Conservation (phyloP, 495 filamentous ascomycete species). For the Xylaria longipes region DNA sequence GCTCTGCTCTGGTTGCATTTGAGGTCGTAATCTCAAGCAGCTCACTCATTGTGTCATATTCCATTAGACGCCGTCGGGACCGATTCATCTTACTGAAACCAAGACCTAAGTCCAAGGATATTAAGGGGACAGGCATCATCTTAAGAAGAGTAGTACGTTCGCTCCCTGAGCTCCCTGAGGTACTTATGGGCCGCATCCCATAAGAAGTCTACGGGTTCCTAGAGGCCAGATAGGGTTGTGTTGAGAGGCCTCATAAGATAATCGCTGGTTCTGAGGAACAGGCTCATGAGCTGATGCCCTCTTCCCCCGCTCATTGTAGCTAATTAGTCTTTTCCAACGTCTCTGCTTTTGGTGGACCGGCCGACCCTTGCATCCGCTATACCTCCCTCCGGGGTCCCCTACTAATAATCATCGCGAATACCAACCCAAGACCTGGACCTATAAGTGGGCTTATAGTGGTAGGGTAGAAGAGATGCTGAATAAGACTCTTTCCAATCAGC, state of each 20-base stretch:
- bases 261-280: neutral
- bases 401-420: neutral
- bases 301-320: neutral
- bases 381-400: neutral
- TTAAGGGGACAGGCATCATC: neutral
- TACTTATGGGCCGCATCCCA: neutral
- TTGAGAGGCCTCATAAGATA: neutral
- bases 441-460: neutral
- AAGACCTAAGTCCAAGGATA: neutral
- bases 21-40: neutral
- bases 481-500: constrained; percentile 1
- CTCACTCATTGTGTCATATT: neutral
- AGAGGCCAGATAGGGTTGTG: neutral
- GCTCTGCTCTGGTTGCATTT: neutral
- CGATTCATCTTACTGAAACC: constrained; percentile 10
- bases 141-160: neutral
- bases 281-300: neutral
- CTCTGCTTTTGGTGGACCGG: neutral
- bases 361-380: constrained; percentile 9
- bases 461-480: neutral
- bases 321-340: constrained; percentile 1
- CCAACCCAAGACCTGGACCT: neutral
- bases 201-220: neutral
- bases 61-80: neutral
- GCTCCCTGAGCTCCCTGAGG: neutral